These are phyloP conservation scores for Dactylis glomerata DNA, from an alignment of 176 grass and related monocot species.

Conservation along the genomic window DNA sequence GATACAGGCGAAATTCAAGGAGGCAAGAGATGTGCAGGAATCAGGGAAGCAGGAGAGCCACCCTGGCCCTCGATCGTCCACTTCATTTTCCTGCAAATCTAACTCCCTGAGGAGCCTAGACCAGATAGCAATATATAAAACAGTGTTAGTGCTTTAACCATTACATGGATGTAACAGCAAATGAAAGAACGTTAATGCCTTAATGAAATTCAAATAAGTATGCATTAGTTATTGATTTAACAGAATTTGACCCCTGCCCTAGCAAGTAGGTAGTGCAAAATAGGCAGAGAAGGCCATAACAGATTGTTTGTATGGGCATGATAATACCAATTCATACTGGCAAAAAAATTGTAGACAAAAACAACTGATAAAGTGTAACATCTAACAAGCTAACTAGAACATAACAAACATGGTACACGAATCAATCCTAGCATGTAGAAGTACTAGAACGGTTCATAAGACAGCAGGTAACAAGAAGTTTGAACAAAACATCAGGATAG, in stretches of 20 bases:
- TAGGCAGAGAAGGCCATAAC: not conserved
- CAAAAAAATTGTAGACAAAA: not conserved
- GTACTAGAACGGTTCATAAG: not conserved
- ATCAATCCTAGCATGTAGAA: not conserved
- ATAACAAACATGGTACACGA: not conserved
- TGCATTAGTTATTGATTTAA: not conserved
- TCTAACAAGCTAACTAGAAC: not conserved
- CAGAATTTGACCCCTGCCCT: not conserved
- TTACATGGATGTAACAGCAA: not conserved
- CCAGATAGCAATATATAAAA: constrained; percentile 5
- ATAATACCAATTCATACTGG: not conserved
- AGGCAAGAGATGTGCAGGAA: constrained; percentile 69
- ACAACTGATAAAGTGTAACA: not conserved
- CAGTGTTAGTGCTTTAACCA: constrained; percentile 5
- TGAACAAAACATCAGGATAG: not conserved
- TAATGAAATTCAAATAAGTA: not conserved
- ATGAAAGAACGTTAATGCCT: not conserved
- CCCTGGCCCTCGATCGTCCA: constrained; percentile 74
- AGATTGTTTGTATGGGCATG: not conserved
- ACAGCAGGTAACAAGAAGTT: not conserved
- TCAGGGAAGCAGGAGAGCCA: constrained; percentile 89
- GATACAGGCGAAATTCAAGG: constrained; percentile 85
- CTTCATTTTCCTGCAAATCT: constrained; percentile 96
- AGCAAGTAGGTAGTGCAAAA: not conserved
- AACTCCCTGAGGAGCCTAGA: constrained; percentile 65